Conservation (phyloP, 2,329 filamentous ascomycete species). For the Ophiostoma pallidulum region DNA sequence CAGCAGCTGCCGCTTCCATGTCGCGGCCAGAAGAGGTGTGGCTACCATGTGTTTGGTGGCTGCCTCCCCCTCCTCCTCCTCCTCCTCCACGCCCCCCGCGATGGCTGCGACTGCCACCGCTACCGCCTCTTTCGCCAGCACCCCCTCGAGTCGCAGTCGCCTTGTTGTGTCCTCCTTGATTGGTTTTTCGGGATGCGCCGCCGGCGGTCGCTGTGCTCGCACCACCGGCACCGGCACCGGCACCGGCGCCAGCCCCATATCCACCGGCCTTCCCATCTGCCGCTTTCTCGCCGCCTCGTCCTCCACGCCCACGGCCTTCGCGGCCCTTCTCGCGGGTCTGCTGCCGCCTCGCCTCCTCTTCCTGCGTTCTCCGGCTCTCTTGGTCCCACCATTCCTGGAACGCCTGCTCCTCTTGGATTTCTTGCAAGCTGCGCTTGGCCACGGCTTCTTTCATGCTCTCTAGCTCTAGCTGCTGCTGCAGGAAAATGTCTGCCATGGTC, state of each 20-base stretch:
- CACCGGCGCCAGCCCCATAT: not conserved
- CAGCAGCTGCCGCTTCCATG: not conserved
- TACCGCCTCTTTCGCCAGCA: not conserved
- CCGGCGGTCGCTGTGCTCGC: not conserved
- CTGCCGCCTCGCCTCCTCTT: conserved; percentile 43
- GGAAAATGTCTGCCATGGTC: conserved; percentile 81
- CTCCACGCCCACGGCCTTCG: conserved; percentile 1
- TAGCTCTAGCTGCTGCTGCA: conserved; percentile 77
- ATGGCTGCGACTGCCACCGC: conserved; percentile 2
- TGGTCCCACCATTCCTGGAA: conserved; percentile 97
- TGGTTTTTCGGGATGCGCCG: not conserved
- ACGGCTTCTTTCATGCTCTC: conserved; percentile 71
- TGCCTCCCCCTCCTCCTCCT: not conserved
- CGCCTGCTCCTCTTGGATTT: conserved; percentile 93
- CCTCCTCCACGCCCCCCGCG: not conserved
- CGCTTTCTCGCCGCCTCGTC: conserved; percentile 7
- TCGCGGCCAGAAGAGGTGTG: too few relatives aligned
- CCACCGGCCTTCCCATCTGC: not conserved
- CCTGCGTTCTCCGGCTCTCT: conserved; percentile 63
- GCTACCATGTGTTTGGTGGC: not conserved
- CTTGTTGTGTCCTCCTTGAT: not conserved
- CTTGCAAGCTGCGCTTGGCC: conserved; percentile 79
- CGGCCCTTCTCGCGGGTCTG: conserved; percentile 31
- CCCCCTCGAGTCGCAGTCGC: not conserved
- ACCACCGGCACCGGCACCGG: not conserved